These are phyloP conservation scores for Coemansia nantahalensis DNA, from an alignment of 192 early-diverging fungal genomes.

Conservation along the genomic window DNA sequence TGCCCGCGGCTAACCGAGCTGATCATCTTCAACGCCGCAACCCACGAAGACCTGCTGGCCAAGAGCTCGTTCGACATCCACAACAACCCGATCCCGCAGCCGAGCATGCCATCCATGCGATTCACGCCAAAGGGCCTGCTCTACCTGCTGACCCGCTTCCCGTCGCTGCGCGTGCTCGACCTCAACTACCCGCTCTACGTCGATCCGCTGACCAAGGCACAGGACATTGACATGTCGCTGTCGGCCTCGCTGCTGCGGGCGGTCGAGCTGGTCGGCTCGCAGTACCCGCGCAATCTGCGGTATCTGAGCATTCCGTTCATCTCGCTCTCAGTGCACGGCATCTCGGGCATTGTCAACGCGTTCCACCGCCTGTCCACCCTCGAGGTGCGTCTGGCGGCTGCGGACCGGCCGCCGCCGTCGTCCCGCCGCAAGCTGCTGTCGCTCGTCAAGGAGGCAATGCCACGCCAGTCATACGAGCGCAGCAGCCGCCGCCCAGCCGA, in stretches of 20 bases:
- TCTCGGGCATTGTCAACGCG: conserved; percentile 36
- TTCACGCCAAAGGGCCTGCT: conserved; percentile 53
- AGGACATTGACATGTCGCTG: conserved; percentile 48
- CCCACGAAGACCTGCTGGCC: conserved; percentile 45
- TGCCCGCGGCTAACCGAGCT: conserved; percentile 45
- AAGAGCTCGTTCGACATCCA: conserved; percentile 55
- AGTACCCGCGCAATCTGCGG: conserved; percentile 40
- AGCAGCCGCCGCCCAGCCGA: conserved; percentile 25
- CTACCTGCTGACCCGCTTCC: conserved; percentile 44
- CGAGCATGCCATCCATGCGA: conserved; percentile 47
- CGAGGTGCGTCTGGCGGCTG: conserved; percentile 43
- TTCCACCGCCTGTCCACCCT: conserved; percentile 41
- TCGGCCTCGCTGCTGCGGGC: conserved; percentile 34
- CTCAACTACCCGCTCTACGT: conserved; percentile 54
- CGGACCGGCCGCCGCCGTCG: conserved; percentile 27
- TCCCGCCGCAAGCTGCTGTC: conserved; percentile 45
- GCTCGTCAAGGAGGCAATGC: conserved; percentile 36
- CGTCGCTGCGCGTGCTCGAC: conserved; percentile 45
- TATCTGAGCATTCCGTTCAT: conserved; percentile 54
- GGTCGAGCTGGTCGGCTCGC: conserved; percentile 13
- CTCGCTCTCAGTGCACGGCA: conserved; percentile 39
- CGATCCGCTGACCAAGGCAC: conserved; percentile 41
- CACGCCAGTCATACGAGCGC: conserved; percentile 25
- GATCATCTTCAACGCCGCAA: conserved; percentile 48
- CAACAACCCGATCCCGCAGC: conserved; percentile 41